A percentile compares a stretch with the other conserved stretches of the same genome.
Evolutionary conservation across 176 grass and related monocot genomes (phyloP).

Genomic region (Zizania latifolia): DNA sequence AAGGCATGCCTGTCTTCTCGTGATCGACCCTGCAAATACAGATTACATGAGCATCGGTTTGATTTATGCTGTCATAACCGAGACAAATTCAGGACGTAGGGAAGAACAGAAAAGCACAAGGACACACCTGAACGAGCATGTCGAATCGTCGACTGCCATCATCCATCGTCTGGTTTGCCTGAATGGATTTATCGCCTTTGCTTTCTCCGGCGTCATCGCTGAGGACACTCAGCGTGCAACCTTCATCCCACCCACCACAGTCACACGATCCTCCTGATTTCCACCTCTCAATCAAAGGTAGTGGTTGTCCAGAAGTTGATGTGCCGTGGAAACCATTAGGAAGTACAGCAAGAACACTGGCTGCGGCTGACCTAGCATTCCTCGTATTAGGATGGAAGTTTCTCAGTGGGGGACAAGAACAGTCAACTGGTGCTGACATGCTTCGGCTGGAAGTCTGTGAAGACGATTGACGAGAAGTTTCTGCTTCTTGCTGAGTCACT

Average conservation of each 20-base stretch:
- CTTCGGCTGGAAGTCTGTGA: constrained; percentile 1
- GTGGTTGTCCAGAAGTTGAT: constrained; percentile 43
- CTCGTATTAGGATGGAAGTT: constrained; percentile 23
- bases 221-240: constrained; percentile 66
- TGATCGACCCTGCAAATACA: constrained; percentile 46
- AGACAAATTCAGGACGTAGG: constrained; percentile 8
- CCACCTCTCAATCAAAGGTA: constrained; percentile 88
- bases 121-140: constrained; percentile 59
- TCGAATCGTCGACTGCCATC: constrained; percentile 61
- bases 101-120: not conserved
- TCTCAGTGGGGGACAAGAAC: constrained; percentile 25
- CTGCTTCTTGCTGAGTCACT: constrained; percentile 30
- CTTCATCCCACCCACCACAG: constrained; percentile 98
- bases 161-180: constrained; percentile 29
- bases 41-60: not conserved
- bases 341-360: constrained; percentile 52
- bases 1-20: constrained; percentile 45
- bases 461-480: constrained; percentile 28
- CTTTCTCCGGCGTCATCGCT: constrained; percentile 27
- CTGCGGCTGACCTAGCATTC: constrained; percentile 22
- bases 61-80: not conserved
- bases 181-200: constrained; percentile 8
- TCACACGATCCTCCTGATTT: constrained; percentile 75
- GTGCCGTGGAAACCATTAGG: constrained; percentile 70
- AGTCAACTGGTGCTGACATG: constrained; percentile 12